phyloP scores from a whole-genome alignment of 495 filamentous ascomycete species.

The Pseudoneurospora amorphoporcata region DNA sequence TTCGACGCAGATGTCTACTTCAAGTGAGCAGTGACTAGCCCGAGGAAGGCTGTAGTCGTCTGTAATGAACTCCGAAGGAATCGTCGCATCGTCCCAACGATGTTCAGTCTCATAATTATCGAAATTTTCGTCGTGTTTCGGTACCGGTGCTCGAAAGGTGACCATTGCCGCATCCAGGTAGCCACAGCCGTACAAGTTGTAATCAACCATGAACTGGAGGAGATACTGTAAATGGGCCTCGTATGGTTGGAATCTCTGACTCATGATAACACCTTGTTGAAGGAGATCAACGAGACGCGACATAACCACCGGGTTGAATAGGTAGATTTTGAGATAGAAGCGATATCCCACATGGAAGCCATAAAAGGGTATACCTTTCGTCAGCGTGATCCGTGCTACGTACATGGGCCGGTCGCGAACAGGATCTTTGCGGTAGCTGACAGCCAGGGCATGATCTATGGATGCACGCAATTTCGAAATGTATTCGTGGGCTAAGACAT shows the following conservation, averaged over 20 bases:
- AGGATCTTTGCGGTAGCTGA: constrained; percentile 67
- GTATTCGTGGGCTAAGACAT: constrained; percentile 40
- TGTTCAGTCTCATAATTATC: constrained; percentile 36
- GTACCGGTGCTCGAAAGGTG: constrained; percentile 67
- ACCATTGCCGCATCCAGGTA: constrained; percentile 56
- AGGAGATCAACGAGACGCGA: constrained; percentile 75
- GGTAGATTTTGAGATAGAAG: constrained; percentile 88
- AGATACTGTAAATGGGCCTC: constrained; percentile 88
- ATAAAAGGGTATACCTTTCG: constrained; percentile 93
- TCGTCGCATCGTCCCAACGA: constrained; percentile 69
- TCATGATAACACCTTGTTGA: constrained; percentile 76
- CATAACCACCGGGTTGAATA: constrained; percentile 75
- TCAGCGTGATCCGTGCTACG: constrained; percentile 80
- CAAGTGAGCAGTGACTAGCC: constrained; percentile 77
- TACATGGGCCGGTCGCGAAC: constrained; percentile 57
- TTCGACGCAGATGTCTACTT: constrained; percentile 79
- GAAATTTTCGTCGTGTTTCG: constrained; percentile 47
- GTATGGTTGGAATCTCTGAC: constrained; percentile 74
- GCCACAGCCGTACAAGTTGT: constrained; percentile 87
- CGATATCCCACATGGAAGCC: constrained; percentile 88
- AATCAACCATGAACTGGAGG: constrained; percentile 96
- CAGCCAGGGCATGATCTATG: constrained; percentile 75
- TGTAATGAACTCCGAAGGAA: constrained; percentile 37
- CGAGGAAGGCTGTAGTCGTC: constrained; percentile 55
- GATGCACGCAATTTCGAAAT: constrained; percentile 63